Percentiles rank a stretch among this genome's conserved stretches.
Evolutionary conservation across 1,139 yeast genomes (phyloP).

Genomic region (Kodamaea suecica): DNA sequence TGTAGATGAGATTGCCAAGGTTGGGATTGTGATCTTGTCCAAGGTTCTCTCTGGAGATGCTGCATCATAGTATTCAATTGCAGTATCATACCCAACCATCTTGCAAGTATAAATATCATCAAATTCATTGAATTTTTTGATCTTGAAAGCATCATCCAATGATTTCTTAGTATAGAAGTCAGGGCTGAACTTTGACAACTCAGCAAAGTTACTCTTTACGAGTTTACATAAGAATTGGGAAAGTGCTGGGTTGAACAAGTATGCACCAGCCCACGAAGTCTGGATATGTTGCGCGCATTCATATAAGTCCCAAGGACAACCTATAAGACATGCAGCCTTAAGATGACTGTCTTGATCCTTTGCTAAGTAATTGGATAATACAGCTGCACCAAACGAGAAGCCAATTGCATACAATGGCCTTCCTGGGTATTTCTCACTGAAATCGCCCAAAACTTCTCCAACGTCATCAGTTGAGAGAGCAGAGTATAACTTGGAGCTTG

Average conservation of each 20-base stretch:
- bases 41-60: conserved; percentile 65
- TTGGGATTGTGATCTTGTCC: conserved; percentile 58
- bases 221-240: conserved; percentile 61
- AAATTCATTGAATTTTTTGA: conserved; percentile 53
- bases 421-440: conserved; percentile 58
- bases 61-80: conserved; percentile 67
- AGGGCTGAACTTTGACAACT: conserved; percentile 40
- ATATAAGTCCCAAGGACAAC: conserved; percentile 22
- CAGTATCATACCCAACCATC: conserved; percentile 64
- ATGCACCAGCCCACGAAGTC: conserved; percentile 55
- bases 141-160: conserved; percentile 28
- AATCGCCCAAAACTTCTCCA: conserved; percentile 52
- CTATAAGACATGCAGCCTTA: conserved; percentile 61
- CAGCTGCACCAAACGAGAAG: conserved; percentile 74
- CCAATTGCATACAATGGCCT: conserved; percentile 78
- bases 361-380: conserved; percentile 53
- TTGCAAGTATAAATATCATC: conserved; percentile 73
- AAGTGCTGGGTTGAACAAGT: conserved; percentile 64
- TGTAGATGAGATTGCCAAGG: conserved; percentile 61
- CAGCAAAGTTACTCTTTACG: conserved; percentile 58
- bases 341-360: conserved; percentile 46
- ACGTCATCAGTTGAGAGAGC: conserved; percentile 76
- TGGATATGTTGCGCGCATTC: conserved; percentile 50
- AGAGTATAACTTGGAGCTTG: conserved; percentile 71
- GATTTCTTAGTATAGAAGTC: conserved; percentile 31